phyloP scores from a whole-genome alignment of 78 protist species.

The Dictyostelium citrinum region DNA sequence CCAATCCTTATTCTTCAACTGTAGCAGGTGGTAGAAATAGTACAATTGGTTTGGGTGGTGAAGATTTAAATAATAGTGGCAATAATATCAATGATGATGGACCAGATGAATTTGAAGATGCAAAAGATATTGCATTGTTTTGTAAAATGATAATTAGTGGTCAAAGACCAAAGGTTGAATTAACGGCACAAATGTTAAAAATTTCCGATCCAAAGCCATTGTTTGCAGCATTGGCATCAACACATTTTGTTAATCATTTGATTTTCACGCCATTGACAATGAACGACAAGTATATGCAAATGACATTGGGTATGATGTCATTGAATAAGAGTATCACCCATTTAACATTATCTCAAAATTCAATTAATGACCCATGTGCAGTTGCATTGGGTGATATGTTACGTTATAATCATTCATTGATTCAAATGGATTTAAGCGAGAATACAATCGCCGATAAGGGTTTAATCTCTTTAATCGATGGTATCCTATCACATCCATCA shows the following conservation, averaged over 20 bases:
- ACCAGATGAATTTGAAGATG: slow-evolving; percentile 13
- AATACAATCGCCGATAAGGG: slow-evolving; percentile 21
- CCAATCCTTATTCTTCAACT: not conserved
- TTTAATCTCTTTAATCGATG: slow-evolving; percentile 1
- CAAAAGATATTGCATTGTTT: slow-evolving; percentile 27
- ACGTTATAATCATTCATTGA: slow-evolving; percentile 41
- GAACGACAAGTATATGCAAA: slow-evolving; percentile 48
- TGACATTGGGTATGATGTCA: slow-evolving; percentile 6
- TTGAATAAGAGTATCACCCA: slow-evolving; percentile 17
- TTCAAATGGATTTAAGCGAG: slow-evolving; percentile 49
- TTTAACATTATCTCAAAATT: slow-evolving; percentile 15
- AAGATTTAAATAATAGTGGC: not conserved
- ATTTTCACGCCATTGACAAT: slow-evolving; percentile 21
- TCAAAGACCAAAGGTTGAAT: slow-evolving; percentile 27
- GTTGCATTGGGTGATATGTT: slow-evolving; percentile 54
- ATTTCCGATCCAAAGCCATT: slow-evolving; percentile 31
- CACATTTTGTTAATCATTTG: slow-evolving; percentile 10
- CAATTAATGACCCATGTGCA: slow-evolving; percentile 9
- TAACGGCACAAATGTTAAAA: slow-evolving; percentile 7
- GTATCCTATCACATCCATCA: slow-evolving; percentile 67
- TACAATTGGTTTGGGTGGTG: not conserved
- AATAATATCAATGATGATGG: not conserved
- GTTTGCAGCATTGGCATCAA: slow-evolving; percentile 26
- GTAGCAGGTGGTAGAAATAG: not conserved
- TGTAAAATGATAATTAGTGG: slow-evolving; percentile 17